A percentile compares a stretch with the other conserved stretches of the same genome.
phyloP scores from a whole-genome alignment of 352 stramenopile genomes.

The Globisporangium nunn region DNA sequence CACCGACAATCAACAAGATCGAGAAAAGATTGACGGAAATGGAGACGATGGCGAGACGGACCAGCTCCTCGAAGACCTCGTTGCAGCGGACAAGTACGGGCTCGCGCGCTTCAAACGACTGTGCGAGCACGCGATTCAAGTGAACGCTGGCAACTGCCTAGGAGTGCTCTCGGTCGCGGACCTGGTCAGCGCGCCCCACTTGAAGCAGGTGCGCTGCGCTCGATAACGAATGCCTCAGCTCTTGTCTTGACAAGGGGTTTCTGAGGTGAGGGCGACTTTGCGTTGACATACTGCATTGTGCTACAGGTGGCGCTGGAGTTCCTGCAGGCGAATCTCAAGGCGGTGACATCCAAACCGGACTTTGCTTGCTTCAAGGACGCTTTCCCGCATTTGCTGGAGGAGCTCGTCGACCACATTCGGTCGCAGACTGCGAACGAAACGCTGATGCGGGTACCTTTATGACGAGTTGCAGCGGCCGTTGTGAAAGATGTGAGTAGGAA shows the following conservation, averaged over 20 bases:
- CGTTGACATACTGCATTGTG: no score
- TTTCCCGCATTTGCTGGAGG: constrained; percentile 35
- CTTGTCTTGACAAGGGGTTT: not conserved
- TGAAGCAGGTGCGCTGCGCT: constrained; percentile 30
- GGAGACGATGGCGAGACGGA: constrained; percentile 15
- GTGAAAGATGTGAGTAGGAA: constrained; percentile 6
- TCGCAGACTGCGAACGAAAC: constrained; percentile 19
- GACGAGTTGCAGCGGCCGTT: not conserved
- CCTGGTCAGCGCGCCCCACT: constrained; percentile 38
- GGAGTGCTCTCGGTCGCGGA: constrained; percentile 60
- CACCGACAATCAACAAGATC: not conserved
- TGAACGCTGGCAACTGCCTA: constrained; percentile 44
- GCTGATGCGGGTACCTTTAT: constrained; percentile 20
- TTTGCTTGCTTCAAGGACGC: constrained; percentile 25
- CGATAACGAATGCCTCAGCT: not conserved
- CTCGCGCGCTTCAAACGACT: constrained; percentile 65
- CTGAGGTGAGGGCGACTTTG: not conserved
- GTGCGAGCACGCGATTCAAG: constrained; percentile 38
- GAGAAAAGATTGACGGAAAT: not conserved
- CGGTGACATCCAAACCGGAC: constrained; percentile 9
- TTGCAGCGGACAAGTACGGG: constrained; percentile 68
- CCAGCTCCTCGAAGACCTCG: constrained; percentile 61
- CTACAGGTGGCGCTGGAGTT: constrained; percentile 13
- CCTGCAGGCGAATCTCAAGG: constrained; percentile 14
- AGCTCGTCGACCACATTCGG: constrained; percentile 33